Conservation (phyloP, 306 rosid genomes). For the Luffa aegyptiaca region DNA sequence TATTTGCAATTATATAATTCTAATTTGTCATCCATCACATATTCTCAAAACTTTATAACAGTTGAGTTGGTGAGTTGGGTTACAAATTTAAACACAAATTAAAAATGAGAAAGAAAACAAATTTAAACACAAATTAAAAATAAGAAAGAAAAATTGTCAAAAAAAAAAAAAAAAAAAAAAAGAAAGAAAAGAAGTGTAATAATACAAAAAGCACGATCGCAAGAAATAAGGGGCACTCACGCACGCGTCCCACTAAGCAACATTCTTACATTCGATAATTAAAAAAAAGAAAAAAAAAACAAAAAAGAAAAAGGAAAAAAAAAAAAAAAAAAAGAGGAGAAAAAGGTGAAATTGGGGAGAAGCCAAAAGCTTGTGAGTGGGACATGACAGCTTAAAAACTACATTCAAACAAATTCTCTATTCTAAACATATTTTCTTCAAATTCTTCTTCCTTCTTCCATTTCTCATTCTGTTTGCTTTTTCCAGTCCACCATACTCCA, state of each 20-base stretch:
- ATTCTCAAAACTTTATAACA: too few species aligned
- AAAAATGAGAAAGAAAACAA: too few species aligned
- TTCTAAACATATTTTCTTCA: not conserved
- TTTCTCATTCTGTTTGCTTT: not conserved
- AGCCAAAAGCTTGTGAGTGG: not conserved
- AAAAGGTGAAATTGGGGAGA: not conserved
- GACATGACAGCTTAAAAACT: not conserved
- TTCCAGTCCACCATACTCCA: not conserved
- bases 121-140: too few species aligned
- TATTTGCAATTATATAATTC: too few species aligned
- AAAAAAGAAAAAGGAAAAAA: not conserved
- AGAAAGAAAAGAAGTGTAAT: too few species aligned
- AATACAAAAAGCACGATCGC: not conserved
- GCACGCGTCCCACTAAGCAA: constrained; percentile 9
- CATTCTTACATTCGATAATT: not conserved
- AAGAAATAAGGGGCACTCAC: not conserved
- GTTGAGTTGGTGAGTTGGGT: too few species aligned
- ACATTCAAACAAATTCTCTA: not conserved
- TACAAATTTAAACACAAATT: too few species aligned
- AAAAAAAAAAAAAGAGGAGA: not conserved
- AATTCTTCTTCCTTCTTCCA: not conserved
- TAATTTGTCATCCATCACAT: too few species aligned
- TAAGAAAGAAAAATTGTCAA: too few species aligned
- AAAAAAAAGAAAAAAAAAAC: not conserved
- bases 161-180: too few species aligned